Conservation (phyloP, 768 basidiomycete species). For the Cystofilobasidium bisporidii region DNA sequence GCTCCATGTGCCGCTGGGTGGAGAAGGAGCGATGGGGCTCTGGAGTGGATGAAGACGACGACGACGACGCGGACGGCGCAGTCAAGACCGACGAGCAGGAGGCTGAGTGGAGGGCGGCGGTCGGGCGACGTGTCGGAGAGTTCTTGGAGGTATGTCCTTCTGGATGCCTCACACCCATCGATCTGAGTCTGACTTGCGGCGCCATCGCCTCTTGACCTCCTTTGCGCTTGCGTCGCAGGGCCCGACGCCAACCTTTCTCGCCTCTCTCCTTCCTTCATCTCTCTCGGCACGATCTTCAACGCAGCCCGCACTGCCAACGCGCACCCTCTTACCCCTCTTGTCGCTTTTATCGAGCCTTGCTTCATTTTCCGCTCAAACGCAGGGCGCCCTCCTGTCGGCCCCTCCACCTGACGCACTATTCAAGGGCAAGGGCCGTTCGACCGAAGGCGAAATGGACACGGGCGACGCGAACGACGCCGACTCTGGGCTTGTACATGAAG, state of each 20-base stretch:
- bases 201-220: no score
- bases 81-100: not conserved
- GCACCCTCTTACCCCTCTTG: not conserved
- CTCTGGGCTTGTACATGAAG: no score
- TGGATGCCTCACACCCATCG: no score
- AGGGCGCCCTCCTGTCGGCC: not conserved
- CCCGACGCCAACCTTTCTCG: no score
- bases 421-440: not conserved
- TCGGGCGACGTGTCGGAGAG: not conserved
- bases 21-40: not conserved
- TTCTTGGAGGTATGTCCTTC: not conserved
- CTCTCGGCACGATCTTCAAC: no score
- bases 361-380: not conserved
- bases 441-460: not conserved
- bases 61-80: not conserved
- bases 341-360: not conserved
- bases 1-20: not conserved
- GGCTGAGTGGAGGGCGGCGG: not conserved
- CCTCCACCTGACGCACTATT: not conserved
- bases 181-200: no score
- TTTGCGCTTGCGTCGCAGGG: no score
- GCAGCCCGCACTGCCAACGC: not conserved
- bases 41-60: not conserved
- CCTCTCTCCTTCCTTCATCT: no score
- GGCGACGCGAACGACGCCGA: no score